A percentile compares a stretch with the other conserved stretches of the same genome.
phyloP scores from a whole-genome alignment of 192 early-diverging fungal species.

The Coemansia sp. region DNA sequence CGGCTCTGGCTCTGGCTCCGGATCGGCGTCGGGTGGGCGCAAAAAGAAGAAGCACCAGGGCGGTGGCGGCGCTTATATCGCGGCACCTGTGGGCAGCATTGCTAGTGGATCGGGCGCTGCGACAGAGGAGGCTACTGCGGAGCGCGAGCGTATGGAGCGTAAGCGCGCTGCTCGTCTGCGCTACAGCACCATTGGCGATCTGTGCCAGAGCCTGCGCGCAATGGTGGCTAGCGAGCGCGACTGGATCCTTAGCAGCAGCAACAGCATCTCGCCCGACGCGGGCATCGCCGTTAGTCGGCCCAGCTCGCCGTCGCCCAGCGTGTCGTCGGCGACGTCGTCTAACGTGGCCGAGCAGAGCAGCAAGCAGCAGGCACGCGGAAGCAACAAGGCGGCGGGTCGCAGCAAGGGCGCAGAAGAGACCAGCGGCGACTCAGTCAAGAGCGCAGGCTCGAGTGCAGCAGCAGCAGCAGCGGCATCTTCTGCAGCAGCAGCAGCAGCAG shows the following conservation, averaged over 20 bases:
- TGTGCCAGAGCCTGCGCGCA: slow-evolving; percentile 38
- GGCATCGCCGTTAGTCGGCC: slow-evolving; percentile 16
- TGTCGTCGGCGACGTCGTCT: slow-evolving; percentile 21
- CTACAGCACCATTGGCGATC: slow-evolving; percentile 35
- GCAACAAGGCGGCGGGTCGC: neutral
- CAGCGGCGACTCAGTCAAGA: neutral
- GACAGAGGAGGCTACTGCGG: slow-evolving; percentile 13
- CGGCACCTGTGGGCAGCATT: neutral
- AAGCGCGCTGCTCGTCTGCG: slow-evolving; percentile 38
- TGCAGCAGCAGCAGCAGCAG: slow-evolving; percentile 7
- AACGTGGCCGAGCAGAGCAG: slow-evolving; percentile 9
- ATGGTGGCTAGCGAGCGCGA: slow-evolving; percentile 32
- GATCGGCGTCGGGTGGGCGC: slow-evolving; percentile 8
- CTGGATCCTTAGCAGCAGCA: slow-evolving; percentile 2
- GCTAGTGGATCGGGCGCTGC: neutral
- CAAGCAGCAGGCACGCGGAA: neutral
- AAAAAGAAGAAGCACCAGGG: slow-evolving; percentile 37
- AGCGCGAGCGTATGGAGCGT: slow-evolving; percentile 41
- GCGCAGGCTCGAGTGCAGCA: neutral
- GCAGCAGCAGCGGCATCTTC: slow-evolving; percentile 6
- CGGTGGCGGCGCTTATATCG: slow-evolving; percentile 1
- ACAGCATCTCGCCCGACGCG: neutral
- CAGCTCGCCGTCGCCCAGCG: slow-evolving; percentile 29
- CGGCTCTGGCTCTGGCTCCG: slow-evolving; percentile 1
- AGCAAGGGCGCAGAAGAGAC: slow-evolving; percentile 8